phyloP scores from a whole-genome alignment of 2,329 filamentous ascomycete species.

The Elsinoe fawcettii region DNA sequence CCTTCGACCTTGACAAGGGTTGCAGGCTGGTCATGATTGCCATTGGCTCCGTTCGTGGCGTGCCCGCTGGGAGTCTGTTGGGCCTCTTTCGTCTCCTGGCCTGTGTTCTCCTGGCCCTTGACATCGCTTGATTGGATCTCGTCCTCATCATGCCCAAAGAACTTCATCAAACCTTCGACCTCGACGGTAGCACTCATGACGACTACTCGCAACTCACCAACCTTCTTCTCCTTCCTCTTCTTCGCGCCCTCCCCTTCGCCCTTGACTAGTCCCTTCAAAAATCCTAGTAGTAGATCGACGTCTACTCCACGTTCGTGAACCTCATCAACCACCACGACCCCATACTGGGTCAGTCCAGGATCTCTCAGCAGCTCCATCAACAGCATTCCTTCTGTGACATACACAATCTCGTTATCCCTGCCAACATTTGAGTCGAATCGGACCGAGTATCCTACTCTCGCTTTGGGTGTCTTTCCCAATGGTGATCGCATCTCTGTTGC shows the following conservation, averaged over 20 bases:
- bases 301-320: slow-evolving; percentile 95
- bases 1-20: slow-evolving; percentile 67
- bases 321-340: slow-evolving; percentile 86
- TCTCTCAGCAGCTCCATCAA: slow-evolving; percentile 88
- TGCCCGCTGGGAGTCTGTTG: background rate
- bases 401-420: slow-evolving; percentile 81
- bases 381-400: slow-evolving; percentile 91
- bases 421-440: slow-evolving; percentile 84
- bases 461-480: slow-evolving; percentile 51
- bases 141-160: slow-evolving; percentile 49
- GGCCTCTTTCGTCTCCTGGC: background rate
- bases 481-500: slow-evolving; percentile 70
- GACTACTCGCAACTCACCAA: slow-evolving; percentile 62
- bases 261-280: slow-evolving; percentile 68
- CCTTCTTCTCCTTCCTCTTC: slow-evolving; percentile 59
- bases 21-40: slow-evolving; percentile 23
- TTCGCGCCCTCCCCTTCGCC: slow-evolving; percentile 52
- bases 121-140: background rate
- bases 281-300: slow-evolving; percentile 83
- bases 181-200: slow-evolving; percentile 98
- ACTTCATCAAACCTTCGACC: slow-evolving; percentile 66
- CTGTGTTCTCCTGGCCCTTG: slow-evolving; percentile 24
- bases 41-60: background rate
- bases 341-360: slow-evolving; percentile 74
- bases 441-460: slow-evolving; percentile 82